A percentile compares a stretch with the other conserved stretches of the same genome.
phyloP scores from a whole-genome alignment of 1,284 basidiomycete genomes.

The Erythrobasidium hasegawianum region DNA sequence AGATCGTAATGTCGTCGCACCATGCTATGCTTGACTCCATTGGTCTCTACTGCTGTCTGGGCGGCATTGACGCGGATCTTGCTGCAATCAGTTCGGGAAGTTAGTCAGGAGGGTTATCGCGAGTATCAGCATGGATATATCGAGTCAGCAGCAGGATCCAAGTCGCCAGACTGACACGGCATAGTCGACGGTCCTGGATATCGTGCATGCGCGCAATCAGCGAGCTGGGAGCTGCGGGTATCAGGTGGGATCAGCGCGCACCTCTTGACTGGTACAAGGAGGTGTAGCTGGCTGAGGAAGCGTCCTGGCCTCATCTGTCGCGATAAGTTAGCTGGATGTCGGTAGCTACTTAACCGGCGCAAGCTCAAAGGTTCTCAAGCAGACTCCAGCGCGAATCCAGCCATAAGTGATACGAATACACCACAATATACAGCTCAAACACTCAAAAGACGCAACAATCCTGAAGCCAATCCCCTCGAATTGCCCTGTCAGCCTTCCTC shows the following conservation, averaged over 20 bases:
- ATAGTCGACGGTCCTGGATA: slow-evolving; percentile 50
- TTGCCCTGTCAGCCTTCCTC: not conserved
- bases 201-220: slow-evolving; percentile 42
- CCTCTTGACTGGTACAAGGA: slow-evolving; percentile 87
- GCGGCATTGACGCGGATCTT: slow-evolving; percentile 91
- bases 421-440: too few species aligned
- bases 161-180: slow-evolving; percentile 41
- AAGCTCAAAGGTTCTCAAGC: too few species aligned
- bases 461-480: too few species aligned
- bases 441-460: too few species aligned
- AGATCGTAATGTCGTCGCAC: slow-evolving; percentile 54
- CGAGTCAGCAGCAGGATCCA: too few species aligned
- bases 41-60: slow-evolving; percentile 89
- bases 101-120: slow-evolving; percentile 1
- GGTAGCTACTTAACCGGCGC: too few species aligned
- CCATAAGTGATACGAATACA: too few species aligned
- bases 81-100: slow-evolving; percentile 55
- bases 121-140: not conserved
- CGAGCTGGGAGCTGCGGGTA: not conserved
- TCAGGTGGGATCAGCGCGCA: slow-evolving; percentile 5
- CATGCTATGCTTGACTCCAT: slow-evolving; percentile 91
- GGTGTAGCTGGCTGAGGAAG: slow-evolving; percentile 54
- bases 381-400: too few species aligned
- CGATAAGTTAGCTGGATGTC: not conserved
- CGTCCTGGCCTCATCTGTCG: slow-evolving; percentile 51